Evolutionary conservation across 768 basidiomycete species (phyloP).

Genomic region (Phylloporus sp.): DNA sequence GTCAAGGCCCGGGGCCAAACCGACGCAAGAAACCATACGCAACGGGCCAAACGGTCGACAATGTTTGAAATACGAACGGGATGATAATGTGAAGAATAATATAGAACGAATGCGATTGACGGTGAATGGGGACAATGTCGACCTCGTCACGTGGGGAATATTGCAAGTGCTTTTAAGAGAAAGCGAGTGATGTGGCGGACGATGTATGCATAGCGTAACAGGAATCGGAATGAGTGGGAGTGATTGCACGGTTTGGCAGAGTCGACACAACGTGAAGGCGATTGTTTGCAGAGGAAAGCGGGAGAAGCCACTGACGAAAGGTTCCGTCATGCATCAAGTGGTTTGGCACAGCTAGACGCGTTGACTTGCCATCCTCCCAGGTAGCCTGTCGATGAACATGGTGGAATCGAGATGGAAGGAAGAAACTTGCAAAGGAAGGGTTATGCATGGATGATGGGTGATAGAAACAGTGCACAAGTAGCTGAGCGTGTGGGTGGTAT

Average conservation of each 20-base stretch:
- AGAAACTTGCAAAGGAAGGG: conserved; percentile 59
- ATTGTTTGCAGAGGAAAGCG: conserved; percentile 11
- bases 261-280: conserved; percentile 13
- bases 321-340: conserved; percentile 12
- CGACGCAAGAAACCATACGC: conserved; percentile 32
- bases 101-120: conserved; percentile 55
- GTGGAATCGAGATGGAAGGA: conserved; percentile 38
- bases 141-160: conserved; percentile 46
- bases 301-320: conserved; percentile 9
- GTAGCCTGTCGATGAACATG: conserved; percentile 46
- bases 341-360: conserved; percentile 19
- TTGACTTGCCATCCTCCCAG: conserved; percentile 24
- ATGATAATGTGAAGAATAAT: conserved; percentile 84
- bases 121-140: conserved; percentile 45
- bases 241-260: conserved; percentile 31
- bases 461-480: conserved; percentile 59
- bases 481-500: conserved; percentile 55
- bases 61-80: conserved; percentile 35
- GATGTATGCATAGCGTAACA: conserved; percentile 56
- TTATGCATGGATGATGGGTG: conserved; percentile 63
- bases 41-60: conserved; percentile 35
- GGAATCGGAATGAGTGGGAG: conserved; percentile 38
- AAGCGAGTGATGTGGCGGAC: conserved; percentile 45
- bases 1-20: conserved; percentile 23
- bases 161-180: conserved; percentile 39